A percentile compares a stretch with the other conserved stretches of the same genome.
Evolutionary conservation across 352 stramenopile genomes (phyloP).

Genomic region (Pythium plurisporium): DNA sequence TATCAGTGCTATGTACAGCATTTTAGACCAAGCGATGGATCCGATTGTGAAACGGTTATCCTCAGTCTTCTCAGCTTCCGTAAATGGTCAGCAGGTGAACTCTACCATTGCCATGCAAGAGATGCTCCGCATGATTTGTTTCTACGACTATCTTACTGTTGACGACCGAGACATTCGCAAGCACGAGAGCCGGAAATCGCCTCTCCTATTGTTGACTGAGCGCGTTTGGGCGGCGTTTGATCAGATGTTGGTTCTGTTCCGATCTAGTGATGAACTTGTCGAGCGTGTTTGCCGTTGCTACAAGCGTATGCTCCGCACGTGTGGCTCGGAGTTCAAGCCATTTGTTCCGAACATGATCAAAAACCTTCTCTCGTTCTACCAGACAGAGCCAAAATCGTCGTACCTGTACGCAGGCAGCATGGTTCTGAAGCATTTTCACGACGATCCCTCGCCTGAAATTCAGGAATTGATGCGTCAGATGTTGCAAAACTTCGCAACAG

Average conservation of each 20-base stretch:
- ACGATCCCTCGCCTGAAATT: slow-evolving; percentile 22
- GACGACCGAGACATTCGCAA: not conserved
- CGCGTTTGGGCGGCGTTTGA: slow-evolving; percentile 79
- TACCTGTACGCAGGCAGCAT: slow-evolving; percentile 83
- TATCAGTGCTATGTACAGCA: slow-evolving; percentile 30
- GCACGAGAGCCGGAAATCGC: slow-evolving; percentile 24
- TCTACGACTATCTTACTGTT: slow-evolving; percentile 75
- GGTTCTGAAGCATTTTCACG: slow-evolving; percentile 73
- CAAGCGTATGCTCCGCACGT: slow-evolving; percentile 83
- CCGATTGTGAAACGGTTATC: slow-evolving; percentile 54
- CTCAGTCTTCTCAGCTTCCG: slow-evolving; percentile 34
- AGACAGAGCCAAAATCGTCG: slow-evolving; percentile 74
- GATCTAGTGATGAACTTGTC: slow-evolving; percentile 68
- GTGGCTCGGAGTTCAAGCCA: slow-evolving; percentile 49
- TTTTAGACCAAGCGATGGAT: slow-evolving; percentile 67
- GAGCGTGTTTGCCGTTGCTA: slow-evolving; percentile 83
- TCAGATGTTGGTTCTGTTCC: slow-evolving; percentile 73
- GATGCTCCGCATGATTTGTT: slow-evolving; percentile 73
- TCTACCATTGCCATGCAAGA: slow-evolving; percentile 48
- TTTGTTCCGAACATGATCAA: slow-evolving; percentile 73
- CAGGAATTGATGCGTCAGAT: slow-evolving; percentile 43
- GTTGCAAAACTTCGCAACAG: slow-evolving; percentile 58
- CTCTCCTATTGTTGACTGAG: slow-evolving; percentile 70
- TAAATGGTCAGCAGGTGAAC: slow-evolving; percentile 32
- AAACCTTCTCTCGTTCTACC: slow-evolving; percentile 75